phyloP scores from a whole-genome alignment of 2,329 filamentous ascomycete genomes.

The Neonectria hederae region DNA sequence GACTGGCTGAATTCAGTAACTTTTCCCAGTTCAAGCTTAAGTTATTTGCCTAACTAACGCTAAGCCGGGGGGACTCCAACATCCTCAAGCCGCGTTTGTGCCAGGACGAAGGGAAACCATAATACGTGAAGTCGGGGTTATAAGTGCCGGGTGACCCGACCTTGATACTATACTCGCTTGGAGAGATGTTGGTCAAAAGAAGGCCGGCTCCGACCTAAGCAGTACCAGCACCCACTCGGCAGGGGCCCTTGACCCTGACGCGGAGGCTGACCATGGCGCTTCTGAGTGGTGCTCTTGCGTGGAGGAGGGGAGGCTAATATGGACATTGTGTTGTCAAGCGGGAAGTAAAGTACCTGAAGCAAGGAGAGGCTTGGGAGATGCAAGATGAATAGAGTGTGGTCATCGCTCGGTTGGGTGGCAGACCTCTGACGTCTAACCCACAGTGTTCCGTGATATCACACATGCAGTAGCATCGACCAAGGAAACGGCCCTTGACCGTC shows the following conservation, averaged over 20 bases:
- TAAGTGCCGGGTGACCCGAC: not conserved
- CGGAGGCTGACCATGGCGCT: slow-evolving; percentile 33
- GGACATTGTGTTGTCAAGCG: slow-evolving; percentile 13
- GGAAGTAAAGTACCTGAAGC: slow-evolving; percentile 11
- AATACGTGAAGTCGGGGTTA: not conserved
- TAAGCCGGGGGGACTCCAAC: not conserved
- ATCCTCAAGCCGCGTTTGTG: not conserved
- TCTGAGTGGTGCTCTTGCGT: slow-evolving; percentile 29
- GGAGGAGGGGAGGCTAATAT: slow-evolving; percentile 9
- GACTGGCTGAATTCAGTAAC: slow-evolving; percentile 17
- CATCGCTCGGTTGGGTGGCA: slow-evolving; percentile 5
- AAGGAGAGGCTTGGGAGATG: not conserved
- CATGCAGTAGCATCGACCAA: slow-evolving; percentile 1
- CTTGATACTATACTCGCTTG: not conserved
- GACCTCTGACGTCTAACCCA: slow-evolving; percentile 3
- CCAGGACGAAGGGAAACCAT: not conserved
- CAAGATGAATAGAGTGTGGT: slow-evolving; percentile 13
- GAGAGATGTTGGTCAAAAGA: not conserved
- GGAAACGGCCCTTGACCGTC: slow-evolving; percentile 3
- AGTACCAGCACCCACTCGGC: slow-evolving; percentile 8
- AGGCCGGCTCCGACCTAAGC: slow-evolving; percentile 29
- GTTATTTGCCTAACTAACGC: slow-evolving; percentile 6
- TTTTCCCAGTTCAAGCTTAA: slow-evolving; percentile 15
- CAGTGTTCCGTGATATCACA: not conserved
- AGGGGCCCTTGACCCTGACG: slow-evolving; percentile 35